Evolutionary conservation across 2,329 filamentous ascomycete genomes (phyloP), one percentile per base, ranked within the genome.

Genomic region (Colletotrichum sp.): DNA sequence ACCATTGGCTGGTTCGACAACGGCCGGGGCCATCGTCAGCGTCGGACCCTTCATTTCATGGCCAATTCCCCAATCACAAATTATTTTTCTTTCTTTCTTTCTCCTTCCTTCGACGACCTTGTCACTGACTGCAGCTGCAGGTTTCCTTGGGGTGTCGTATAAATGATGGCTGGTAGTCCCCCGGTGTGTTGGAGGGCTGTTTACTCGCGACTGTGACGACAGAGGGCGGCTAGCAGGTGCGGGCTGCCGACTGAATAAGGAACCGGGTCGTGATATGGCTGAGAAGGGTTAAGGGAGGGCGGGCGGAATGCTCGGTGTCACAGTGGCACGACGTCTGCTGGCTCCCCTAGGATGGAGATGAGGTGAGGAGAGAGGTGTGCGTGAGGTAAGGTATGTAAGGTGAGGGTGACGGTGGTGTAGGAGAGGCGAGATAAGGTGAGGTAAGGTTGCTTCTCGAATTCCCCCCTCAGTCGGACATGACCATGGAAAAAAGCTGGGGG

Each of bases 1-100:
- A 62, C 79, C 65, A 76, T 68, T 73, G 24, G 70, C 58, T 65
- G 72, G 72, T 76, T 82, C 79, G 57, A 76, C 66, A 71, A 82
- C 78, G 76, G 82, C 82, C 80, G 83, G 79, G 75, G 84, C 81
- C 83, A 85, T 84, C 79, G 81, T 82, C 78, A 82, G 76, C 59
- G 81, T 81, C 75, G 82, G 78, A 68, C 79, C 80, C 66, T 79
- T 81, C 82, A 83, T 83, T 76, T 80, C 82, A 84, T 83, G 79
- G 76, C 80, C 69, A 67, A 64, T 55, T 71, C 63, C n/a, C 57
- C 68, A 64, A 21, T 15, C 38, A 63, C 68, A 11, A 31, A 51
- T 57, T 57, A 38, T n/a, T 24, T n/a, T 67, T 18, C 31, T 38
- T 54, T 18, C 31, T 38, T 54, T 27, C 59, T 13, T n/a, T 38